Evolutionary conservation across 2,329 filamentous ascomycete species (phyloP), one percentile per base, ranked within the genome.

Genomic region (Exserohilum rostratum): DNA sequence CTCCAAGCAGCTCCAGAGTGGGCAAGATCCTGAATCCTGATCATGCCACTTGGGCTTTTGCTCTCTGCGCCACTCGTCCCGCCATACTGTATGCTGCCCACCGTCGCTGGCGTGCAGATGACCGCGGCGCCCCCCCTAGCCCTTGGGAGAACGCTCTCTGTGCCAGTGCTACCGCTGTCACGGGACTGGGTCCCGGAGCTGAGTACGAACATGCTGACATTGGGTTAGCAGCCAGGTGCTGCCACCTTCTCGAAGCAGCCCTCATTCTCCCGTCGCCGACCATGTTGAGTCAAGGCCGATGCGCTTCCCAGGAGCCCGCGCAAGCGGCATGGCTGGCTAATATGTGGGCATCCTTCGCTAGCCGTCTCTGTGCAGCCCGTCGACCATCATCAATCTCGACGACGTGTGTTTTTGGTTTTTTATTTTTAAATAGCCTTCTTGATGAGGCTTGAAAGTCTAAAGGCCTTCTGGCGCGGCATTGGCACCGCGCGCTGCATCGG

Each of bases 401-500:
- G 61, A 56, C 60, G 58, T 55, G 55, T 56, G 37, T 44, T 37
- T 30, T 43, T 48, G 22, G 22, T 25, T 25, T 25, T 25, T 25
- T 25, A 25, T 25, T 25, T 25, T 29, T 42, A 42, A 57, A 53
- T 57, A 64, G 54, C 55, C 58, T 61, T 54, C 63, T 66, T 64
- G 64, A 66, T 70, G 67, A 72, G 69, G 65, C 65, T 71, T 63
- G 61, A 68, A 58, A 60, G 55, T 56, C 53, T 51, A 60, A 64
- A 58, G 62, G 34, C 52, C 49, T 54, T 64, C 60, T 51, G 59
- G 58, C 55, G 62, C 22, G 66, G 57, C 62, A 61, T 60, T 63
- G 61, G 55, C 60, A 60, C 55, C 52, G 22, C 22, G 61, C 64
- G 65, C 57, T 69, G 71, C 70, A 63, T 72, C 72, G 71, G 71